phyloP scores from a whole-genome alignment of 306 rosid genomes.

The Cucurbita argyrosperma region DNA sequence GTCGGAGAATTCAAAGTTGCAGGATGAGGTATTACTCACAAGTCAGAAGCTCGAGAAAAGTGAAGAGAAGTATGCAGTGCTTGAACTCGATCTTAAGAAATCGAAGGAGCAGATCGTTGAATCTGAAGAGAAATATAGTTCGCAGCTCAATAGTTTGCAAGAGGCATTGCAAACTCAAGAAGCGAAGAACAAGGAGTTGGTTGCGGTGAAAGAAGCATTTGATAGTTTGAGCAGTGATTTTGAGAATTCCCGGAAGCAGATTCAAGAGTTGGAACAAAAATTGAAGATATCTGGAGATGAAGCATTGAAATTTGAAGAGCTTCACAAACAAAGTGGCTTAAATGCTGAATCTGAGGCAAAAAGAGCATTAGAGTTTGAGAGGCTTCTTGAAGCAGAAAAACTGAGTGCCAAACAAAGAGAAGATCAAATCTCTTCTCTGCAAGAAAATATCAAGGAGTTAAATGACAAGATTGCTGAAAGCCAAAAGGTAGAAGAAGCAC shows the following conservation, averaged over 20 bases:
- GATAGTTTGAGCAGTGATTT: conserved; percentile 45
- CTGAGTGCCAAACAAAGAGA: conserved; percentile 39
- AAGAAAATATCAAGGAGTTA: conserved; percentile 62
- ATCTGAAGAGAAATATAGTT: conserved; percentile 44
- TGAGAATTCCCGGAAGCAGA: conserved; percentile 52
- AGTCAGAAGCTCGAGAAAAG: conserved; percentile 50
- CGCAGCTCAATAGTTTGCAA: conserved; percentile 43
- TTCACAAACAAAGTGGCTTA: conserved; percentile 68
- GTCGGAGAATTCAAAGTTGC: conserved; percentile 54
- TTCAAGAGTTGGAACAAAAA: conserved; percentile 48
- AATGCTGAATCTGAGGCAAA: conserved; percentile 65
- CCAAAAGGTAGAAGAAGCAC: conserved; percentile 61
- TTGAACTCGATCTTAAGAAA: conserved; percentile 48
- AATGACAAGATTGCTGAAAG: conserved; percentile 53
- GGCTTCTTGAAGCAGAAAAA: conserved; percentile 56
- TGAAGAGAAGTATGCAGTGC: conserved; percentile 43
- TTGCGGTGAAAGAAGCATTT: conserved; percentile 53
- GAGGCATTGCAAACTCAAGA: conserved; percentile 66
- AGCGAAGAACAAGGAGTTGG: conserved; percentile 47
- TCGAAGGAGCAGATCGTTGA: conserved; percentile 50
- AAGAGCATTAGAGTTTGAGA: conserved; percentile 58
- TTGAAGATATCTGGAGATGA: conserved; percentile 43
- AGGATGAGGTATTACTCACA: conserved; percentile 45
- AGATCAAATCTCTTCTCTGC: conserved; percentile 50
- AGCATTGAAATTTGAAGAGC: conserved; percentile 59